phyloP scores from a whole-genome alignment of 176 grass and related monocot species.

The Triticum dicoccoides region DNA sequence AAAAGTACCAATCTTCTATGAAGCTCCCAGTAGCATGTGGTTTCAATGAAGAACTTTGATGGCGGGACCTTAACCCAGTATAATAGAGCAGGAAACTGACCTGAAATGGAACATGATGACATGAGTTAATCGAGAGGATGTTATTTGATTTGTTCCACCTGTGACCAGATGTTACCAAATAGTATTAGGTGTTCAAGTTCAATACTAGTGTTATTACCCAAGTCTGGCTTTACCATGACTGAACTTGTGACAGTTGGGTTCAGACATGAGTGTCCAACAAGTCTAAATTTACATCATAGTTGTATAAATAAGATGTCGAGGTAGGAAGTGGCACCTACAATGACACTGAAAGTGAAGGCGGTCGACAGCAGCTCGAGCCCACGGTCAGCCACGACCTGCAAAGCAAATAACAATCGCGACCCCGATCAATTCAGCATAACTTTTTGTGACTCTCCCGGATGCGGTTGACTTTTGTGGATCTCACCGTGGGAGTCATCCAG shows the following conservation, averaged over 20 bases:
- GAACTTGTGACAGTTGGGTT: not conserved
- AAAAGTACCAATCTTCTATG: slow-evolving; percentile 85
- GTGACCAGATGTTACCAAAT: not conserved
- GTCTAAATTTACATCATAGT: not conserved
- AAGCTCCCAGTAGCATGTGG: slow-evolving; percentile 74
- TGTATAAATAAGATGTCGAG: not conserved
- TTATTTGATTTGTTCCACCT: not conserved
- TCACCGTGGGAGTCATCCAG: slow-evolving; percentile 73
- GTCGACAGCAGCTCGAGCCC: slow-evolving; percentile 70
- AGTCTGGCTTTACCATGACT: not conserved
- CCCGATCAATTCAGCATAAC: not conserved
- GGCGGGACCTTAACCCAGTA: slow-evolving; percentile 52
- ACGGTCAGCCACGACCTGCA: slow-evolving; percentile 87
- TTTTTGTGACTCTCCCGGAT: not conserved
- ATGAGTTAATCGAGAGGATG: not conserved
- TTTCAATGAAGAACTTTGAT: slow-evolving; percentile 77
- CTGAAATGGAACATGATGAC: slow-evolving; percentile 39
- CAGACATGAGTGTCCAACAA: not conserved
- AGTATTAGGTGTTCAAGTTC: not conserved
- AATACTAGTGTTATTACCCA: not conserved
- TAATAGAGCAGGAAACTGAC: slow-evolving; percentile 61
- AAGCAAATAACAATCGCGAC: not conserved
- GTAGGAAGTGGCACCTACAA: slow-evolving; percentile 46
- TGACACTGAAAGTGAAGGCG: slow-evolving; percentile 77
- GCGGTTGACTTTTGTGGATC: too few relatives aligned